Evolutionary conservation across 75 land plant genomes (phyloP), one percentile per base, ranked within the genome.

Genomic region (Adiantum capillusveneris): DNA sequence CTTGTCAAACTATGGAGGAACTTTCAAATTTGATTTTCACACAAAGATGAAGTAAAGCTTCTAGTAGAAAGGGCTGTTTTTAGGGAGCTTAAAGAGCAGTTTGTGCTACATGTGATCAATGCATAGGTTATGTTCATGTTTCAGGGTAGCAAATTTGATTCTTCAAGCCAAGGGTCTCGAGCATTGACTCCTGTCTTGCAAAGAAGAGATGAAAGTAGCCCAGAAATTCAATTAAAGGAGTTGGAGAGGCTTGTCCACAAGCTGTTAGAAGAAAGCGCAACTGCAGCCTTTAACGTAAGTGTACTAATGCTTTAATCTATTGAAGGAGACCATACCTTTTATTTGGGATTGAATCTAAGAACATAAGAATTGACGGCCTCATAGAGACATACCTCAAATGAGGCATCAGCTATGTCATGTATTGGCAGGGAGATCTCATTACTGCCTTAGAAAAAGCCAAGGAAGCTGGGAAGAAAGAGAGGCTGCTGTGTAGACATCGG

Each of bases 241-340:
- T 49, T 73, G 64, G 76, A 67, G 60, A 36, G 57, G 19, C 49
- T 44, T 54, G 76, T 73, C 31, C 70, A 73, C 43, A 73, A 66
- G 62, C 50, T 73, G 21, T 63, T 73, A 51, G 76, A 73, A 61
- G 76, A 60, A 55, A 73, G 76, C 61, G 71, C 71, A 17, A 44
- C 65, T 56, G 76, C 76, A 54, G 26, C 54, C 42, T 53, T 73
- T 44, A 44, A 30, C 26, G 76, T 73, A 55, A 55, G 59, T 26
- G 21, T 25, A 25, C 1, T 17, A 19, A 11, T 6, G 19, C 53
- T 19, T 9, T 51, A 51, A 6, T 19, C n/a, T n/a, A n/a, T n/a
- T n/a, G n/a, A n/a, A n/a, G n/a, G n/a, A n/a, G n/a, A n/a, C n/a
- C n/a, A n/a, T n/a, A n/a, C n/a, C n/a, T n/a, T n/a, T n/a, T n/a